Conservation (phyloP, 139 green algal genomes). For the Nannochloris sp. region DNA sequence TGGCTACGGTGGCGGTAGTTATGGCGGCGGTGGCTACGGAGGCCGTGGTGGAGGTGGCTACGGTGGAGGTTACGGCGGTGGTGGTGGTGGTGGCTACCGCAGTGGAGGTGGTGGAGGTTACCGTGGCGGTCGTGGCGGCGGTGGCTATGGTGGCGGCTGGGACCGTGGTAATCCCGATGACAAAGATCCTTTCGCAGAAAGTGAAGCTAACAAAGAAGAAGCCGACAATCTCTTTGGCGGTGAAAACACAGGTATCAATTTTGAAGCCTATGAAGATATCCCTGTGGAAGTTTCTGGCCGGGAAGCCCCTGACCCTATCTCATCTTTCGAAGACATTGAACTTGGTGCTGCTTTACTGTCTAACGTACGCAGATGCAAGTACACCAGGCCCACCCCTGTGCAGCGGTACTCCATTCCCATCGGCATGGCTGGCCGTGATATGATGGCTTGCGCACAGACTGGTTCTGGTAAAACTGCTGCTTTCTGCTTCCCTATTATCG, state of each 20-base stretch:
- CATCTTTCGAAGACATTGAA: conserved; percentile 79
- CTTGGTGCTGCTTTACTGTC: conserved; percentile 62
- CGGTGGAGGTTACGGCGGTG: conserved; percentile 9
- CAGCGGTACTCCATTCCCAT: conserved; percentile 97
- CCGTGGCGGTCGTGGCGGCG: conserved; percentile 22
- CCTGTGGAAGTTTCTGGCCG: conserved; percentile 86
- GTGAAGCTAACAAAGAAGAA: conserved; percentile 52
- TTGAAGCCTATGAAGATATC: conserved; percentile 98
- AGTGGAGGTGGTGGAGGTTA: conserved; percentile 17
- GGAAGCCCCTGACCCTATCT: conserved; percentile 71
- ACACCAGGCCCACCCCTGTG: conserved; percentile 96
- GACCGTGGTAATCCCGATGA: conserved; percentile 26
- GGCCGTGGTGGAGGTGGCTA: conserved; percentile 17
- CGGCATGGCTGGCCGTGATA: conserved; percentile 80
- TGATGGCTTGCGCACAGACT: conserved; percentile 95
- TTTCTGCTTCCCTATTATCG: conserved; percentile 99
- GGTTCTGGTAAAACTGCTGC: conserved; percentile 97
- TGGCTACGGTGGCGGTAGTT: conserved; percentile 20
- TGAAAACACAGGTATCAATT: conserved; percentile 98
- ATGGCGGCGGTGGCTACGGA: conserved; percentile 16
- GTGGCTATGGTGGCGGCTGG: conserved; percentile 31
- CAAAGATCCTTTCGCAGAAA: conserved; percentile 50
- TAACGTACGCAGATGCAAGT: conserved; percentile 95
- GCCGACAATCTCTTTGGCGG: conserved; percentile 60
- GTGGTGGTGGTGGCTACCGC: conserved; percentile 11